Conservation (phyloP, 805 yeast genomes). For the Suhomyces prunicola region DNA sequence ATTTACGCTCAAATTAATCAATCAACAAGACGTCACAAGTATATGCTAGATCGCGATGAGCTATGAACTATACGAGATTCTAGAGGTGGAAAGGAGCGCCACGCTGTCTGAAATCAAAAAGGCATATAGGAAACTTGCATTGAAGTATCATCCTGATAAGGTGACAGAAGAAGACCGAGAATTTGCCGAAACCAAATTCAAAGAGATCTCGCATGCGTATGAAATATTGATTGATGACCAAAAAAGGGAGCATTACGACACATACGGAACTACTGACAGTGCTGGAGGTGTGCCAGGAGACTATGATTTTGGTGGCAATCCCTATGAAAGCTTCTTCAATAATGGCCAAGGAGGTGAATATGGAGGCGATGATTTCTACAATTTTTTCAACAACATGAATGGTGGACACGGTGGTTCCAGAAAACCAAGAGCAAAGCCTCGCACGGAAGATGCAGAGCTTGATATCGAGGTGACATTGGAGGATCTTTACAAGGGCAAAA, state of each 20-base stretch:
- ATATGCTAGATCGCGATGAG: background rate
- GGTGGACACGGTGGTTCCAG: constrained; percentile 16
- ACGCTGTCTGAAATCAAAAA: constrained; percentile 69
- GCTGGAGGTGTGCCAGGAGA: constrained; percentile 11
- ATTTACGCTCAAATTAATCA: background rate
- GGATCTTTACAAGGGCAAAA: constrained; percentile 78
- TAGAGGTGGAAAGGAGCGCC: constrained; percentile 69
- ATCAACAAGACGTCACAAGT: background rate
- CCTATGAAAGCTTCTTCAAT: constrained; percentile 31
- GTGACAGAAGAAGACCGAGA: constrained; percentile 61
- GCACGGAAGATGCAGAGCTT: constrained; percentile 68
- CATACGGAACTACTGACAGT: constrained; percentile 45
- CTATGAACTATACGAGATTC: constrained; percentile 51
- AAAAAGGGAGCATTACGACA: constrained; percentile 57
- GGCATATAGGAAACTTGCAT: constrained; percentile 83
- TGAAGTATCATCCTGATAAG: constrained; percentile 87
- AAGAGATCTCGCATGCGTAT: constrained; percentile 83
- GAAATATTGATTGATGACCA: constrained; percentile 73
- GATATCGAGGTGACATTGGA: constrained; percentile 63
- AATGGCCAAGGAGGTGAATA: constrained; percentile 44
- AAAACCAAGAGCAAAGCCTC: constrained; percentile 18
- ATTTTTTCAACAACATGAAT: constrained; percentile 55
- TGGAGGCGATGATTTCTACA: constrained; percentile 72
- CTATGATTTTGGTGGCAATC: constrained; percentile 29
- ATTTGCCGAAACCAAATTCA: constrained; percentile 73